phyloP scores from a whole-genome alignment of 2,329 filamentous ascomycete species.

The Claviceps sp. region DNA sequence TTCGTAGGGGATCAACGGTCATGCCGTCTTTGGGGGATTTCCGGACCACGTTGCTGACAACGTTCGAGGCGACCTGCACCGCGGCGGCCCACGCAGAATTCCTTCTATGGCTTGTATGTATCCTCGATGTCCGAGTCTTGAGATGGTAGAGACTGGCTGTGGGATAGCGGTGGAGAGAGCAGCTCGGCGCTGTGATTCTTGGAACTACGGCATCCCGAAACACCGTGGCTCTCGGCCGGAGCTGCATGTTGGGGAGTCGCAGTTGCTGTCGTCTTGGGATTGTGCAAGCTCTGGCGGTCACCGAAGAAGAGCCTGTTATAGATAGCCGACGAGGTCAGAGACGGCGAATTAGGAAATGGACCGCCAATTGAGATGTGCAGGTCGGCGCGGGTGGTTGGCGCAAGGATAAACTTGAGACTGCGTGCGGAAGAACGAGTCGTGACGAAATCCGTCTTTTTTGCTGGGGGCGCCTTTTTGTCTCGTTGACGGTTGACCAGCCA shows the following conservation, averaged over 20 bases:
- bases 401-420: neutral
- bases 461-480: neutral
- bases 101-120: slow-evolving; percentile 31
- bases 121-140: slow-evolving; percentile 17
- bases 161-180: slow-evolving; percentile 19
- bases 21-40: slow-evolving; percentile 51
- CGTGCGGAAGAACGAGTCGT: neutral
- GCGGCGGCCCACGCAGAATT: slow-evolving; percentile 65
- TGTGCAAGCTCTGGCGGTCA: too few relatives aligned
- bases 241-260: slow-evolving; percentile 29
- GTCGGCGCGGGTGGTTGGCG: neutral
- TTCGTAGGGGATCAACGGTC: slow-evolving; percentile 73
- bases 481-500: neutral
- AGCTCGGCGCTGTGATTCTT: slow-evolving; percentile 16
- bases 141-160: slow-evolving; percentile 13
- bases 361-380: neutral
- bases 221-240: slow-evolving; percentile 38
- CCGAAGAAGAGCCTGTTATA: too few relatives aligned
- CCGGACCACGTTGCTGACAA: slow-evolving; percentile 55
- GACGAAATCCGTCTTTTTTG: neutral
- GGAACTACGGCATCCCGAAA: slow-evolving; percentile 27
- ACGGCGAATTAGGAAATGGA: neutral
- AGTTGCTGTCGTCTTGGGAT: neutral
- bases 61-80: slow-evolving; percentile 54
- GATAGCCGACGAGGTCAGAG: too few relatives aligned